Evolutionary conservation across 495 filamentous ascomycete species (phyloP), one percentile per base, ranked within the genome.

Genomic region (Penicillium robsamsonii): DNA sequence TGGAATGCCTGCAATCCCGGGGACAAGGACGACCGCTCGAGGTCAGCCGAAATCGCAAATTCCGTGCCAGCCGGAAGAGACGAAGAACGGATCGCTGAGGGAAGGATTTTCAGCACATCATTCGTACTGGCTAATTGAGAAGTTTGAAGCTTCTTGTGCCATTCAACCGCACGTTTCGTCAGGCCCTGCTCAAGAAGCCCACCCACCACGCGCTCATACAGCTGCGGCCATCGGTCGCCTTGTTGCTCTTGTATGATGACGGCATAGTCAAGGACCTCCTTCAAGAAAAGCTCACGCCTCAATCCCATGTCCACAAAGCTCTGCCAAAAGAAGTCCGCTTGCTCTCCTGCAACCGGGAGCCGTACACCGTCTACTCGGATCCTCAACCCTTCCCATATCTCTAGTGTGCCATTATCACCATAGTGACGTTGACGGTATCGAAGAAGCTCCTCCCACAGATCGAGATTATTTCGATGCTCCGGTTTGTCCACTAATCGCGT

Each of bases 371-470:
- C 70, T 25, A 84, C 54, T 18, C 78, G 73, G 11, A 68, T 58
- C 22, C 77, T 76, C 55, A 92, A 70, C 4, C 79, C 83, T 49
- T 78, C 68, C 83, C 86, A 94, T 37, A 91, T 85, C 37, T 75
- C 73, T 15, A 73, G 31, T 3, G 84, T 80, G 0, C 89, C 89
- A 17, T 71, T 57, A 24, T 77, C 62, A 2, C 87, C 87, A 68
- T 89, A 76, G 42, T 79, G 72, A 12, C 86, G 79, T 57, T 81
- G 76, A 35, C 83, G 75, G 59, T 82, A 86, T 31, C 80, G 75
- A 18, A 92, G 70, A 24, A 90, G 70, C 55, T 84, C 80, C 15
- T 80, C 73, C 88, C 88, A 92, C 11, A 90, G 71, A 13, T 72
- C 64, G 51, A 84, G 76, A 62, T 92, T 79, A 20, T 73, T 57